Evolutionary conservation across 768 basidiomycete species (phyloP), one percentile per base, ranked within the genome.

Genomic region (Serendipita vermifera): DNA sequence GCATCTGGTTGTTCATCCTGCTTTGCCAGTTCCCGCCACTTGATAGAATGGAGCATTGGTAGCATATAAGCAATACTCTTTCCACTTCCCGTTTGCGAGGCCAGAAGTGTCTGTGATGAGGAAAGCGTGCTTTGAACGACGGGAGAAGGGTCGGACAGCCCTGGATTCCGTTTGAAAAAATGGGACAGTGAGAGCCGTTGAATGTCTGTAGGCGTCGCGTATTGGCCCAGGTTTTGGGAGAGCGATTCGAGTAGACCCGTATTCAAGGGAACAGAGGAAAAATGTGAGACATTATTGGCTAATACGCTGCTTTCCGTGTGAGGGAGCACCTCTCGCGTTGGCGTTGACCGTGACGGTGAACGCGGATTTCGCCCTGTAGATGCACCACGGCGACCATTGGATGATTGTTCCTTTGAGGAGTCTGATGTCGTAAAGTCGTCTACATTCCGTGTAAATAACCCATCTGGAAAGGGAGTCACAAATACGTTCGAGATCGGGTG

Each of bases 41-140:
- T 94, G 65, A 93, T 72, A 59, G 76, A 71, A 60, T 93, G 85
- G 1, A 94, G 73, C 55, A 93, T 67, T 0, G 91, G 91, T 3
- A 93, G 75, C 38, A 93, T 77, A 67, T 92, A 94, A 1, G 92
- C 91, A 27, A 93, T 77, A 2, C 86, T 90, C 70, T 94, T 94
- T 1, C 90, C 91, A 0, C 88, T 90, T 14, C 92, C 91, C 0
- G 89, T 94, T 68, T 93, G 90, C 0, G 85, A 83, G 0, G 88
- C 91, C 1, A 94, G 74, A 4, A 94, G 76, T 20, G 46, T 51
- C 46, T 9, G 9, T 1, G 46, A 51, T 11, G 24, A 29, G n/a
- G 46, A 29, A 26, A 29, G 20, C 2, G 24, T 29, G 22, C 29
- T 20, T n/a, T 51, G 46, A n/a, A 29, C 46, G 20, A 51, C 9